phyloP scores from a whole-genome alignment of 768 basidiomycete genomes.

The Pleurotus eryngii region DNA sequence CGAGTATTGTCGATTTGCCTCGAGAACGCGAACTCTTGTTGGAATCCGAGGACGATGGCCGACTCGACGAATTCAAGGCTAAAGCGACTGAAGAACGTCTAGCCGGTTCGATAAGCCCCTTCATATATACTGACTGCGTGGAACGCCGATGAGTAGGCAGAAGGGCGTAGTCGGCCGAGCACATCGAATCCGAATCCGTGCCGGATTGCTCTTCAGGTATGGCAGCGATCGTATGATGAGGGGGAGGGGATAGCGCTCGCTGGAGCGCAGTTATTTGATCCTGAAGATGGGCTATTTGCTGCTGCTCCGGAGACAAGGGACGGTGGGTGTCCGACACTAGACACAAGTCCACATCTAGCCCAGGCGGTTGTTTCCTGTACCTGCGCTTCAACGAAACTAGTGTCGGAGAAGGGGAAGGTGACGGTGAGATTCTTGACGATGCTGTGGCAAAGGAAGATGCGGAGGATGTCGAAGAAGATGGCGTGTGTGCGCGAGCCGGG shows the following conservation, averaged over 20 bases:
- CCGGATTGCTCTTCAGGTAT: neutral
- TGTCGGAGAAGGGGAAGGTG: neutral
- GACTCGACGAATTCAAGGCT: neutral
- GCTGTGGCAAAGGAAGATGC: neutral
- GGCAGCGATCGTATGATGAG: neutral
- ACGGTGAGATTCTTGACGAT: neutral
- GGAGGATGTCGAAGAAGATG: neutral
- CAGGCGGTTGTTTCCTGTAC: neutral
- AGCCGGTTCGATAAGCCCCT: neutral
- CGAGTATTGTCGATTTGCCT: neutral
- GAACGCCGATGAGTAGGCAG: neutral
- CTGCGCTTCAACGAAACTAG: neutral
- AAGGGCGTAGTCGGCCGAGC: neutral
- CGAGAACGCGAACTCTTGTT: neutral
- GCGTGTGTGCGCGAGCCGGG: neutral
- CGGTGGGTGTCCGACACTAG: neutral
- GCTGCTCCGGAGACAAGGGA: neutral
- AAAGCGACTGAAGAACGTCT: neutral
- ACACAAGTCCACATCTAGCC: neutral
- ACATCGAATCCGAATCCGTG: neutral
- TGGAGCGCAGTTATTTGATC: slow-evolving; percentile 5
- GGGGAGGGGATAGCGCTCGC: neutral
- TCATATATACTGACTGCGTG: neutral
- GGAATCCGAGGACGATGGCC: neutral
- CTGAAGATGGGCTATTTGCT: slow-evolving; percentile 5